phyloP scores from a whole-genome alignment of 2,329 filamentous ascomycete species.

The Cladosporium phlei region DNA sequence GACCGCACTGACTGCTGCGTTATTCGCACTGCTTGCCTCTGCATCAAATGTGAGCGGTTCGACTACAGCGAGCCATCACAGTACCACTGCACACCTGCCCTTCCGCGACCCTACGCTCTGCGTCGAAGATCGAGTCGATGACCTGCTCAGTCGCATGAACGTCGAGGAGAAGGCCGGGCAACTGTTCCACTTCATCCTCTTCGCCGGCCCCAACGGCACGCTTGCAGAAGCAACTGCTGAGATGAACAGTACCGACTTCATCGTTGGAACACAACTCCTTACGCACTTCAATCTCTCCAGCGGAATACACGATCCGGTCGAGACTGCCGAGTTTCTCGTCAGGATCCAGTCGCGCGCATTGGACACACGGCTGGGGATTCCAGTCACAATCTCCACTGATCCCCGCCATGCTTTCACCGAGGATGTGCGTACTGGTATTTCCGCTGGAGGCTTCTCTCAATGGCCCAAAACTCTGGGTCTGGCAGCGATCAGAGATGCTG shows the following conservation, averaged over 20 bases:
- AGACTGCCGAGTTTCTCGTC: conserved; percentile 39
- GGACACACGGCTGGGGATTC: conserved; percentile 47
- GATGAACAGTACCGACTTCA: conserved; percentile 26
- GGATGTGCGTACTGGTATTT: conserved; percentile 41
- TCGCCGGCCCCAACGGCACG: conserved; percentile 31
- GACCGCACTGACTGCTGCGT: no score
- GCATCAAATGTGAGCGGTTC: no score
- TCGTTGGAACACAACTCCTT: conserved; percentile 35
- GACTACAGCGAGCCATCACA: background rate
- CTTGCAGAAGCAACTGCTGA: conserved; percentile 23
- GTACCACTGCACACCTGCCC: conserved; percentile 18
- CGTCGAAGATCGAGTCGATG: conserved; percentile 45
- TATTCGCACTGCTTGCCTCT: no score
- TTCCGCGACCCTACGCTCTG: conserved; percentile 37
- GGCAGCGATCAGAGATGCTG: conserved; percentile 44
- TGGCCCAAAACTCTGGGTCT: conserved; percentile 51
- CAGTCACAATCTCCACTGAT: conserved; percentile 46
- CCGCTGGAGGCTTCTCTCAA: conserved; percentile 43
- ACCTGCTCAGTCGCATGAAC: conserved; percentile 45
- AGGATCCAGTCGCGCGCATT: conserved; percentile 39
- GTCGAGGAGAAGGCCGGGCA: conserved; percentile 48
- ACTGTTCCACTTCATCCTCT: conserved; percentile 42
- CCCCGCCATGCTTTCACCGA: conserved; percentile 45
- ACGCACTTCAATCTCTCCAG: conserved; percentile 48
- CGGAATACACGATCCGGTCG: conserved; percentile 36